phyloP scores from a whole-genome alignment of 345 rosid genomes.

The Zanthoxylum bungeanum region DNA sequence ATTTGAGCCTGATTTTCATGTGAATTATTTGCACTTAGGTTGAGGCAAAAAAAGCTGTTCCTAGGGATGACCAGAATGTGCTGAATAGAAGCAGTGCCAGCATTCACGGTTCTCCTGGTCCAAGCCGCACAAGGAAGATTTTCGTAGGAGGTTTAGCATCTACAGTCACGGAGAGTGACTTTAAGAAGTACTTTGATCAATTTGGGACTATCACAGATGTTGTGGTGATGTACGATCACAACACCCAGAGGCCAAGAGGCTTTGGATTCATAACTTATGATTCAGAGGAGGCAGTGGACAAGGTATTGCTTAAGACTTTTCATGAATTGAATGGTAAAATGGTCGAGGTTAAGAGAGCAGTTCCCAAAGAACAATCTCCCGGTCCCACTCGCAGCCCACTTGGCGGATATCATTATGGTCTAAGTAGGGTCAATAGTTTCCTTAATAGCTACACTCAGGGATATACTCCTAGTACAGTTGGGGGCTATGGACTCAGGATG shows the following conservation, averaged over 20 bases:
- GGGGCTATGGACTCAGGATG: constrained; percentile 65
- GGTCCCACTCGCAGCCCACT: constrained; percentile 72
- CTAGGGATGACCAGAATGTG: constrained; percentile 73
- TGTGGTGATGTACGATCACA: constrained; percentile 84
- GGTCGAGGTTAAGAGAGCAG: constrained; percentile 80
- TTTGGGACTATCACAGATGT: constrained; percentile 74
- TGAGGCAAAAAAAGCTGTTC: constrained; percentile 83
- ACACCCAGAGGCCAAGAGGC: constrained; percentile 79
- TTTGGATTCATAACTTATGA: constrained; percentile 78
- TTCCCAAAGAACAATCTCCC: constrained; percentile 76
- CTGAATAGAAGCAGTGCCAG: constrained; percentile 46
- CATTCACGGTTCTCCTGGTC: constrained; percentile 69
- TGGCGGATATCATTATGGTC: constrained; percentile 63
- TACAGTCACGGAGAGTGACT: constrained; percentile 72
- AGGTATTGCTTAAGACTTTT: constrained; percentile 58
- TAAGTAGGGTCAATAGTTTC: constrained; percentile 55
- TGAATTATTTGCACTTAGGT: constrained; percentile 40
- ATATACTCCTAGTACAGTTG: constrained; percentile 51
- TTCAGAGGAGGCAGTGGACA: constrained; percentile 75
- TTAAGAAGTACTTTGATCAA: constrained; percentile 72
- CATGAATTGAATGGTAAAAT: constrained; percentile 80
- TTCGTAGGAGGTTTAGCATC: constrained; percentile 87
- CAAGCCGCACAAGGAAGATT: constrained; percentile 67
- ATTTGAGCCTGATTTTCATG: constrained; percentile 21
- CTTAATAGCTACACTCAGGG: constrained; percentile 65